Percentiles rank a stretch among this genome's conserved stretches.
These are phyloP conservation scores for Phenoliferia sp. DNA, from an alignment of 1,284 basidiomycete species.

Conservation along the genomic window DNA sequence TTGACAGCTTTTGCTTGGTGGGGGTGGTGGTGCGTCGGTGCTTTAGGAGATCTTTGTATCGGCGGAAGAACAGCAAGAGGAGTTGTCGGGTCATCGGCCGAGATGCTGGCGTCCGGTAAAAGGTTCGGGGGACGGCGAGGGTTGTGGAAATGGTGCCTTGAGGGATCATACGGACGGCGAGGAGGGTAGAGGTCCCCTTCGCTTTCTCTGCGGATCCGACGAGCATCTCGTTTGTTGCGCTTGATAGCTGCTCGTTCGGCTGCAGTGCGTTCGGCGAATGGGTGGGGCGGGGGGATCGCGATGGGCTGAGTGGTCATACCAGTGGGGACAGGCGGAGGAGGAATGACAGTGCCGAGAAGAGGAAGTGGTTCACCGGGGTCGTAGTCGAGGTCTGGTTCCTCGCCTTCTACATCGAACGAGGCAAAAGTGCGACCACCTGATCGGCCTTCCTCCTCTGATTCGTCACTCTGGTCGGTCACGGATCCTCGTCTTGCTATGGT, in stretches of 20 bases:
- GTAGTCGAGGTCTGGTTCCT: background rate
- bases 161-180: background rate
- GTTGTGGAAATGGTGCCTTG: background rate
- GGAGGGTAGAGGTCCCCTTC: background rate
- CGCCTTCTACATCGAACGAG: constrained; percentile 7
- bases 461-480: background rate
- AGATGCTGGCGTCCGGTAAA: too few relatives aligned
- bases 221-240: constrained; percentile 23
- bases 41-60: too few relatives aligned
- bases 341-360: constrained; percentile 46
- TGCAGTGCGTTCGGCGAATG: constrained; percentile 14
- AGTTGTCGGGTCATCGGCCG: too few relatives aligned
- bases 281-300: constrained; percentile 4
- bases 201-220: constrained; percentile 2
- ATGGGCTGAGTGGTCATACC: background rate
- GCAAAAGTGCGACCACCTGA: constrained; percentile 2
- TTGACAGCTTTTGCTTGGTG: background rate
- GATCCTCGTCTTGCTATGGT: background rate
- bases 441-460: too few relatives aligned
- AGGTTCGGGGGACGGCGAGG: background rate
- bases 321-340: background rate
- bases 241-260: constrained; percentile 19
- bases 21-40: background rate
- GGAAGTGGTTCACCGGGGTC: constrained; percentile 57
- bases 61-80: too few relatives aligned